Evolutionary conservation across 2,329 filamentous ascomycete species (phyloP).

Genomic region (Colletotrichum lini): DNA sequence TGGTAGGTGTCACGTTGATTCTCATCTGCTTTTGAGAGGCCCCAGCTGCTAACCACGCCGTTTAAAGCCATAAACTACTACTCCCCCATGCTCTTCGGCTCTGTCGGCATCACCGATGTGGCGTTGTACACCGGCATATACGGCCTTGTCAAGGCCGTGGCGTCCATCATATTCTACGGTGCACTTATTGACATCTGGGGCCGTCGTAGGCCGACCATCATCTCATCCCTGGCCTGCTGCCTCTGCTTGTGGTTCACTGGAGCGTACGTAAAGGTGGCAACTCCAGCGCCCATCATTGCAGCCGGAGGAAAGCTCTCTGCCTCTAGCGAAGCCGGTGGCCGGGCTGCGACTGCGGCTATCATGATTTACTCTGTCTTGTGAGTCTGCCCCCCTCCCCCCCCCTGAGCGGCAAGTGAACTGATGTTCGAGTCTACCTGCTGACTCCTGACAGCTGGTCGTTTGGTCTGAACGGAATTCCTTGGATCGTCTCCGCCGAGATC

Average conservation of each 20-base stretch:
- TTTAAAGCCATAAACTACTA: conserved; percentile 59
- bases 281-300: conserved; percentile 61
- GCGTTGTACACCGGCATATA: conserved; percentile 66
- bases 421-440: background rate
- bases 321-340: conserved; percentile 61
- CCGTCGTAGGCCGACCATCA: conserved; percentile 58
- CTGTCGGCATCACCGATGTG: conserved; percentile 61
- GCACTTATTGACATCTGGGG: conserved; percentile 58
- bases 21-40: background rate
- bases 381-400: conserved; percentile 46
- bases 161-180: conserved; percentile 58
- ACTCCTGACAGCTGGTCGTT: conserved; percentile 56
- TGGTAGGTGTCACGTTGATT: conserved; percentile 44
- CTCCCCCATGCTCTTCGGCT: conserved; percentile 57
- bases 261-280: conserved; percentile 66
- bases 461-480: conserved; percentile 61
- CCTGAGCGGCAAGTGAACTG: too few relatives aligned
- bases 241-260: conserved; percentile 67
- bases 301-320: conserved; percentile 58
- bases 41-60: conserved; percentile 24
- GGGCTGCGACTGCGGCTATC: conserved; percentile 67
- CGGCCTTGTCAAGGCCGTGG: conserved; percentile 60
- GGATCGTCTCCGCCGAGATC: conserved; percentile 61
- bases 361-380: conserved; percentile 69
- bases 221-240: conserved; percentile 63